Evolutionary conservation across 768 basidiomycete genomes (phyloP), one percentile per base, ranked within the genome.

Genomic region (Boletus vermiculosoides): DNA sequence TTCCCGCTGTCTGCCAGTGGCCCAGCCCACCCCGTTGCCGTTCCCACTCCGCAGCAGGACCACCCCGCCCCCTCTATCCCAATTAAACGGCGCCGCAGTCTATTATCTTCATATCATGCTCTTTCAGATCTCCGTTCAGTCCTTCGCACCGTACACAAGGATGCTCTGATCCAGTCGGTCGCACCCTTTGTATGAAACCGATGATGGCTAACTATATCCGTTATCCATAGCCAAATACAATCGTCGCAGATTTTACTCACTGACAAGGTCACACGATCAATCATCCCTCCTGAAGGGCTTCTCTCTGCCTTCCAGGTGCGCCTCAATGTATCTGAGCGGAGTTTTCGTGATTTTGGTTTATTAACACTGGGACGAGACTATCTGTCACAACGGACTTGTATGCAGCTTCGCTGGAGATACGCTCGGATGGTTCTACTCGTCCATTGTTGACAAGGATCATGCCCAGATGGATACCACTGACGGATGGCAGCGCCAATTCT

Each of bases 291-390:
- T 10, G n/a, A 48, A 8, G 79, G 79, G 0, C 51, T 61, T 12
- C 73, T 83, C 62, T 79, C 78, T 23, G 70, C 79, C 11, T 82
- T 84, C 56, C 74, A 76, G 61, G 83, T 83, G 60, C 41, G 78
- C 56, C n/a, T 2, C 33, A 18, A 18, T 28, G 3, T 13, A 7
- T 39, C 52, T n/a, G 50, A 12, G 5, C 5, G n/a, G 0, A 2
- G 16, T 33, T 4, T 23, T 13, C 15, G 13, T 0, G 1, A 12
- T 31, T 2, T 18, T 20, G 20, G 11, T 37, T 54, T n/a, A 13
- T 13, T 45, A 13, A 52, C 55, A 12, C 22, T 33, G 20, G 5
- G 10, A 30, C 55, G 56, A 80, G 80, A 66, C 76, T 23, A 67
- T 74, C 34, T 64, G 52, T 20, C 51, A 76, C 39, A 56, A 69